Evolutionary conservation across 2,329 filamentous ascomycete species (phyloP), one percentile per base, ranked within the genome.

Genomic region (Cladosporium halotolerans): DNA sequence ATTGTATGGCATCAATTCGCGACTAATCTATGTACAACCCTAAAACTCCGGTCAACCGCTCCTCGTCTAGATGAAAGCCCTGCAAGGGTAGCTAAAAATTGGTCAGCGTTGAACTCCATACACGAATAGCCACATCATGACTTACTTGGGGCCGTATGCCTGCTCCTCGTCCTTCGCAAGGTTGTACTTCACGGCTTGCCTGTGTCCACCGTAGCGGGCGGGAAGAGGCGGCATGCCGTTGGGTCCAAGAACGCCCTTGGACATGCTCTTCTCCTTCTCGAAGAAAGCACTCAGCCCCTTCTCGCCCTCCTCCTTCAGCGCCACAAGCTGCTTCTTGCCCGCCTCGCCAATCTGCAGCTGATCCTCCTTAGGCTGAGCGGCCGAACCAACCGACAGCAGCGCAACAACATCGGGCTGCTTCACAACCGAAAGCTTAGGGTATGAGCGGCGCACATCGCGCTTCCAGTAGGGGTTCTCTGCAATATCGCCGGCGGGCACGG

Each of bases 401-500:
- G 86, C 86, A 19, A 93, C 93, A 48, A 89, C 84, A 71, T 97
- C 88, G 44, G 82, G 82, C 77, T 97, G 93, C 55, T 77, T 85
- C 57, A 99, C 81, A 43, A 88, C 84, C 66, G 86, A 92, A 53
- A 87, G 79, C 63, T 79, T 80, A 32, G 93, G 88, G 75, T 97
- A 97, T 65, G 79, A 79, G 65, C 93, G 82, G 63, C 93, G 87
- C 57, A 77, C 72, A 68, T 99, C 93, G 66, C 93, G 90, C 79
- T 95, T 95, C 89, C 90, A 99, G 77, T 96, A 95, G 36, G 89
- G 83, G 75, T 95, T 95, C 71, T 92, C 88, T 64, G 89, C 89
- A 64, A 95, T 84, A 70, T 95, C 89, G 61, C 80, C 88, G 2
- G 89, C 88, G n/a, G 89, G 89, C 0, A 86, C 55, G 11, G 89